Percentiles rank a stretch among this genome's conserved stretches.
Conservation (phyloP, 805 yeast species). For the Grigorovia jiainica region DNA sequence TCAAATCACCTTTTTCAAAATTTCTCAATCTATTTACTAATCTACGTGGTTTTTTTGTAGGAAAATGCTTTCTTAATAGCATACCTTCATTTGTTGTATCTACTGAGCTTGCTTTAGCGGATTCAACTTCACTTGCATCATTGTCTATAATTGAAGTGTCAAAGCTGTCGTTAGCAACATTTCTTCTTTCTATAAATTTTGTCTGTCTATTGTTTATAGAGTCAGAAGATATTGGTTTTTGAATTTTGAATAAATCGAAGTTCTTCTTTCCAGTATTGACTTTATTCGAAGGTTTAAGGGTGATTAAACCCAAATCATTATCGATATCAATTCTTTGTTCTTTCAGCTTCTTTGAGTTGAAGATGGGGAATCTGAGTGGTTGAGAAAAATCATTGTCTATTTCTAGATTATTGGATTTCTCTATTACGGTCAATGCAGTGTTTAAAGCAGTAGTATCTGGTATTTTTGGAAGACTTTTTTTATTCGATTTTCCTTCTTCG, state of each 20-base stretch:
- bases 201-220: too few relatives aligned
- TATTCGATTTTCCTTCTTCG: too few relatives aligned
- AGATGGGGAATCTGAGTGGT: neutral
- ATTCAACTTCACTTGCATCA: neutral
- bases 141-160: neutral
- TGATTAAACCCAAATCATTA: neutral
- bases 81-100: slow-evolving; percentile 5
- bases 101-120: neutral
- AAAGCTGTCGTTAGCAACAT: neutral
- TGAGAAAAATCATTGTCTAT: too few relatives aligned
- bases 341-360: neutral
- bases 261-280: neutral
- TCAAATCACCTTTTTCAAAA: slow-evolving; percentile 11
- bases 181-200: neutral
- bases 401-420: too few relatives aligned
- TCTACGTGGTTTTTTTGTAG: slow-evolving; percentile 14
- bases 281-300: neutral
- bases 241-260: neutral
- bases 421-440: too few relatives aligned
- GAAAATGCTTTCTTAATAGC: slow-evolving; percentile 13
- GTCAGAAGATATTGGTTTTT: too few relatives aligned
- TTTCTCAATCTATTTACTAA: slow-evolving; percentile 13
- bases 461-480: too few relatives aligned
- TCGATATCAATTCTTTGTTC: neutral
- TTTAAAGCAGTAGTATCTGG: too few relatives aligned